Percentiles rank a stretch among this genome's conserved stretches.
Conservation (phyloP, 352 stramenopile species). For the Phytophthora vignae region DNA sequence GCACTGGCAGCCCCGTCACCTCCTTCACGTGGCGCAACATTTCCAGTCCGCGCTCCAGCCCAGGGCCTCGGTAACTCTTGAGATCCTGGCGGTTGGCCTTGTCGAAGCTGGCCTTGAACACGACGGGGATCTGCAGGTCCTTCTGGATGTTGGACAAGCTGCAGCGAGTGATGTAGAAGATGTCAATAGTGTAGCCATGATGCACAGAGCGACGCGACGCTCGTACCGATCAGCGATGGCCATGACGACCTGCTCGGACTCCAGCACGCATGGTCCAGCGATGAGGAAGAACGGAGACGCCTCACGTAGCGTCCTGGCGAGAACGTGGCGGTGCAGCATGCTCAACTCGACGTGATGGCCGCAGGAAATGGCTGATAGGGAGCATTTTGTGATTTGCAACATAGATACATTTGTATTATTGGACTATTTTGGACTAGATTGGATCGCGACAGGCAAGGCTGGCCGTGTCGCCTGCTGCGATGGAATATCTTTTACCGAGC, state of each 20-base stretch:
- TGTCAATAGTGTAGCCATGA: conserved; percentile 1
- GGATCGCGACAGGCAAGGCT: conserved; percentile 16
- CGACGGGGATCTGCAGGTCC: conserved; percentile 71
- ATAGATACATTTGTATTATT: conserved; percentile 12
- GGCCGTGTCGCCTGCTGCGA: conserved; percentile 14
- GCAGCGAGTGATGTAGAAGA: not conserved
- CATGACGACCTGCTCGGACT: conserved; percentile 76
- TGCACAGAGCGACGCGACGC: not conserved
- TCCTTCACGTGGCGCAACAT: conserved; percentile 82
- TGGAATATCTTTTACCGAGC: conserved; percentile 1
- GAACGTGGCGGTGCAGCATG: conserved; percentile 54
- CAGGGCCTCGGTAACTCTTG: conserved; percentile 79
- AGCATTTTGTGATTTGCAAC: conserved; percentile 24
- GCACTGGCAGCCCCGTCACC: conserved; percentile 72
- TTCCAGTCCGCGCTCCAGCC: conserved; percentile 70
- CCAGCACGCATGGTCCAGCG: conserved; percentile 81
- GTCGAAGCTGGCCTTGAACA: conserved; percentile 93
- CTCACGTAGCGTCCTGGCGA: conserved; percentile 62
- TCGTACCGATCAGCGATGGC: conserved; percentile 68
- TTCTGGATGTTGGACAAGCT: conserved; percentile 66
- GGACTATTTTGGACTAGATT: conserved; percentile 26
- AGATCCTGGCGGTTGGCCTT: conserved; percentile 91
- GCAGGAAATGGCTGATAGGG: conserved; percentile 3
- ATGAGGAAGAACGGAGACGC: conserved; percentile 88
- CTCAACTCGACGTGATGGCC: not conserved